Conservation (phyloP, 768 basidiomycete species). For the Amanita phalloides region DNA sequence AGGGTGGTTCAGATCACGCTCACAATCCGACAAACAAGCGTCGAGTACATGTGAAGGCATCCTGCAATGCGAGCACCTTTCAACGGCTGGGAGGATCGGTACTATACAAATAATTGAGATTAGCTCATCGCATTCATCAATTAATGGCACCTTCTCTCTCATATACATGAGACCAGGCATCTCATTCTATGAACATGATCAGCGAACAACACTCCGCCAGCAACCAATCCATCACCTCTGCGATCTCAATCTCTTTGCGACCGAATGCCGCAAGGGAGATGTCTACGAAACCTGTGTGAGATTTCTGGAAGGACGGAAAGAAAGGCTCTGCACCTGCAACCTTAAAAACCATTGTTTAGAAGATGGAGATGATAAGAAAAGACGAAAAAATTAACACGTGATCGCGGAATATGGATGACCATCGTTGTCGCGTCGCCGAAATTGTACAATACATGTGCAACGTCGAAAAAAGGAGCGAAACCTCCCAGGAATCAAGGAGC, state of each 20-base stretch:
- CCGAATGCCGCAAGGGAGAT: constrained; percentile 98
- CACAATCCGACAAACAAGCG: constrained; percentile 1
- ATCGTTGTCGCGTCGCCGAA: constrained; percentile 50
- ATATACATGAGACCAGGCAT: constrained; percentile 96
- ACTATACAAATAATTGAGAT: constrained; percentile 30
- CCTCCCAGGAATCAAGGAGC: neutral
- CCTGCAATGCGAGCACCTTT: constrained; percentile 94
- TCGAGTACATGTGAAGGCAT: constrained; percentile 87
- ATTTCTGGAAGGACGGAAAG: neutral
- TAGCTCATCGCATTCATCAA: neutral
- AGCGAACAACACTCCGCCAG: constrained; percentile 1
- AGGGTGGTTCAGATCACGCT: constrained; percentile 4
- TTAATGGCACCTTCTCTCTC: constrained; percentile 59
- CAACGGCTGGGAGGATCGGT: constrained; percentile 73
- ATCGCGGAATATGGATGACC: neutral
- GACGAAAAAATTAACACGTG: constrained; percentile 9
- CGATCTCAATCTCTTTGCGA: constrained; percentile 99
- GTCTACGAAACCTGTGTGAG: constrained; percentile 33
- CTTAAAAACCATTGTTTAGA: constrained; percentile 71
- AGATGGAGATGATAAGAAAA: constrained; percentile 13
- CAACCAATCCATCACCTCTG: constrained; percentile 58
- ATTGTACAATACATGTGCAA: constrained; percentile 65
- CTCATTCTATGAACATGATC: constrained; percentile 47
- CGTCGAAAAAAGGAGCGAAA: constrained; percentile 15
- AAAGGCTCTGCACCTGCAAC: constrained; percentile 56